Percentiles rank a stretch among this genome's conserved stretches.
Conservation (phyloP, 2,329 filamentous ascomycete genomes). For the Sordariomycetes sp. region DNA sequence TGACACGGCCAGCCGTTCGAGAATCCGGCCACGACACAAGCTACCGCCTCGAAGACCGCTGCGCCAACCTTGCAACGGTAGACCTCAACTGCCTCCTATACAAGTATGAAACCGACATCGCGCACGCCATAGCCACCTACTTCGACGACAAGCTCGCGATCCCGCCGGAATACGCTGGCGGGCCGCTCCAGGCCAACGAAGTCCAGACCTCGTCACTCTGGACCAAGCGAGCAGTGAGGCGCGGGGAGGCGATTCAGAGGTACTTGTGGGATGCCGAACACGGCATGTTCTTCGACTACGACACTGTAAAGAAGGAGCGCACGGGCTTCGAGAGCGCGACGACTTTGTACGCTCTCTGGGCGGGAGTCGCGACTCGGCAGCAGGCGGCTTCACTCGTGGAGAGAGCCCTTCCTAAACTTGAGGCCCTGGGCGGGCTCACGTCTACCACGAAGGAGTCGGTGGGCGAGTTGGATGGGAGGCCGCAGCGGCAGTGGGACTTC, state of each 20-base stretch:
- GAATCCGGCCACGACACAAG: constrained; percentile 96
- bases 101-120: constrained; percentile 95
- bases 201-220: constrained; percentile 74
- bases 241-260: constrained; percentile 79
- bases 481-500: constrained; percentile 97
- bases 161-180: constrained; percentile 67
- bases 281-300: constrained; percentile 97
- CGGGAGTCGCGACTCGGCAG: constrained; percentile 69
- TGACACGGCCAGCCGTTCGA: constrained; percentile 49
- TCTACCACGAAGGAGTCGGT: constrained; percentile 85
- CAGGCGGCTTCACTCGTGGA: constrained; percentile 77
- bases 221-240: constrained; percentile 77
- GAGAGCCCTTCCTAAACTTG: constrained; percentile 74
- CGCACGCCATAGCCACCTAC: constrained; percentile 67
- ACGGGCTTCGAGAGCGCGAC: constrained; percentile 82
- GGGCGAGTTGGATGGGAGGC: constrained; percentile 67
- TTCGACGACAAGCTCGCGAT: constrained; percentile 77
- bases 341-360: constrained; percentile 97
- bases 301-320: constrained; percentile 70
- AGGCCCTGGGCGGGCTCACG: constrained; percentile 74
- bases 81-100: constrained; percentile 91
- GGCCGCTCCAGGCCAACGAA: constrained; percentile 48
- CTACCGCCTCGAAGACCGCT: constrained; percentile 80
- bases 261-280: constrained; percentile 85
- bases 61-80: constrained; percentile 80